These are phyloP conservation scores for Yamadazyma philogaea DNA, from an alignment of 805 yeast species.

Conservation along the genomic window DNA sequence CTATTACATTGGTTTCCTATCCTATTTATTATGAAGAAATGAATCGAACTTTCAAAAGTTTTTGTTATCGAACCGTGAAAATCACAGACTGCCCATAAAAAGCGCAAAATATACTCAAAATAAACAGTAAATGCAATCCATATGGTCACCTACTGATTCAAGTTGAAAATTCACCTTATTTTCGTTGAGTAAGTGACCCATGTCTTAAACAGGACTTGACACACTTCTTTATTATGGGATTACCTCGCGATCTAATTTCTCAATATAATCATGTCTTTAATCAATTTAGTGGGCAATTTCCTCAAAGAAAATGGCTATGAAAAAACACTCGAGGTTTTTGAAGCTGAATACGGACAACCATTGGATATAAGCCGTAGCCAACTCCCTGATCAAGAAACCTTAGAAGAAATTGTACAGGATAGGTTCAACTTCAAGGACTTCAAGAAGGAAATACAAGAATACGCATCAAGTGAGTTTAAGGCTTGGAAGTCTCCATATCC, in stretches of 20 bases:
- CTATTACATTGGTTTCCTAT: too few relatives aligned
- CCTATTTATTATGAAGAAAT: too few relatives aligned
- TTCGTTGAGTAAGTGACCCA: too few relatives aligned
- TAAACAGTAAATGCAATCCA: too few relatives aligned
- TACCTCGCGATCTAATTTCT: not conserved
- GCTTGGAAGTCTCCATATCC: constrained; percentile 36
- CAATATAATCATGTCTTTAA: constrained; percentile 14
- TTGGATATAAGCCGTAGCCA: constrained; percentile 18
- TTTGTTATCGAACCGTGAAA: too few relatives aligned
- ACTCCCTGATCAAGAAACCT: constrained; percentile 27
- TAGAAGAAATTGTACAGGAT: constrained; percentile 40
- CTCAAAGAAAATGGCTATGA: constrained; percentile 47
- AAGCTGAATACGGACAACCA: constrained; percentile 42
- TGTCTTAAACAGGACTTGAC: too few relatives aligned
- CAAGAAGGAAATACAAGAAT: constrained; percentile 10
- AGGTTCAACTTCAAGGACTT: constrained; percentile 27
- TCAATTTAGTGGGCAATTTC: constrained; percentile 54
- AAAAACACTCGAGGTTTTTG: constrained; percentile 48
- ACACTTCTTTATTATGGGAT: not conserved
- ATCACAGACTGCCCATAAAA: too few relatives aligned
- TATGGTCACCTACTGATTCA: too few relatives aligned
- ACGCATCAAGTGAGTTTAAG: constrained; percentile 12
- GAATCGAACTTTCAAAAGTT: too few relatives aligned
- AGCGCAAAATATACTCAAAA: too few relatives aligned
- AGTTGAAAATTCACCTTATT: too few relatives aligned